Percentiles rank a stretch among this genome's conserved stretches.
phyloP scores from a whole-genome alignment of 176 grass and related monocot genomes.

The Saccharum officinarum region DNA sequence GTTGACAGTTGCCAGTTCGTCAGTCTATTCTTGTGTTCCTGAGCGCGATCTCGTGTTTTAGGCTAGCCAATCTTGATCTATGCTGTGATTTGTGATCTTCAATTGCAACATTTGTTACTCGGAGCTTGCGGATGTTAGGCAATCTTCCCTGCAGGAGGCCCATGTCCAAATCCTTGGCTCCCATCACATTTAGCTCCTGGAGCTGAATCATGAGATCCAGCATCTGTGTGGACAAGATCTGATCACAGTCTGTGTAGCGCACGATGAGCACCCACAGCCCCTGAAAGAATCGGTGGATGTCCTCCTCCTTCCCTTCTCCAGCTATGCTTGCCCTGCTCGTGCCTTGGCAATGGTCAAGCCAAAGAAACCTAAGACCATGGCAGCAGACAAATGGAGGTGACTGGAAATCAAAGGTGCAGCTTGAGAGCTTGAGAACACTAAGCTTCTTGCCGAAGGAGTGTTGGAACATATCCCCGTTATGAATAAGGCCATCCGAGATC shows the following conservation, averaged over 20 bases:
- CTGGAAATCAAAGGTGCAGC: neutral
- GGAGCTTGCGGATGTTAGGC: conserved; percentile 14
- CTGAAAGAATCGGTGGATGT: neutral
- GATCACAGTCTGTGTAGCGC: neutral
- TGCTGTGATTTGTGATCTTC: no score
- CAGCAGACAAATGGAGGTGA: conserved; percentile 11
- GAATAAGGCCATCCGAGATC: neutral
- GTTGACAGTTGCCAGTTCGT: no score
- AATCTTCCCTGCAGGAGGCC: neutral
- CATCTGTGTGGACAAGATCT: neutral
- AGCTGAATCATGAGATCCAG: neutral
- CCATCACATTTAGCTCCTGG: neutral
- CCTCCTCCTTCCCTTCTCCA: neutral
- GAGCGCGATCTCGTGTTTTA: no score
- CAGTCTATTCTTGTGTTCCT: no score
- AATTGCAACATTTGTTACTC: neutral
- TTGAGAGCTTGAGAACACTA: conserved; percentile 5
- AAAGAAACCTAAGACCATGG: neutral
- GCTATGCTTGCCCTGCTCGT: neutral
- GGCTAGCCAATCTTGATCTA: no score
- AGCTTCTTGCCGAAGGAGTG: neutral
- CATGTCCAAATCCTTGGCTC: neutral
- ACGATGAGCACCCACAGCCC: neutral
- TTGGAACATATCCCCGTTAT: neutral
- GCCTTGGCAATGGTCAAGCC: neutral